Base-by-base conservation (phyloP, 1,284 basidiomycete species). In the Mycena citricolor region DNA sequence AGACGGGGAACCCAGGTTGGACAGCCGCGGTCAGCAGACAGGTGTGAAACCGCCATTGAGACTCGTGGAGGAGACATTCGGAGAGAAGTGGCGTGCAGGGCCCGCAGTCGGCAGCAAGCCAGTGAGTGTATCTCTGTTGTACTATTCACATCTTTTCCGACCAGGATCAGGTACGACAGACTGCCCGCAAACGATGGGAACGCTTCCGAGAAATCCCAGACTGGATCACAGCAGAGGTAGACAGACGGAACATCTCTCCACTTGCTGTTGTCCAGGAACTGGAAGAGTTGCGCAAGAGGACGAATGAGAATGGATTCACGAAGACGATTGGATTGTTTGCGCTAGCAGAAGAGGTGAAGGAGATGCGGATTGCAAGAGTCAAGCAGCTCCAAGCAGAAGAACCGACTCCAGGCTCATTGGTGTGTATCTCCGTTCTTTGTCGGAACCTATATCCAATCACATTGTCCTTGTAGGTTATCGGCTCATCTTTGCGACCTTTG, bases 181-280 rank as follows among this genome's bases (percentile, higher is more conserved):
- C 49, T 39, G 38, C 43, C 8, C 30, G 44, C 8, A 62, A 61
- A 32, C 20, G 34, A 0, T 61, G 57, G 57, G 34, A 58, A 36
- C 57, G 53, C 4, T 59, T 59, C 33, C 54, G 51, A n/a, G 58
- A 60, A 29, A 54, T 62, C 8, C 58, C 55, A 0, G 58, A 61
- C 25, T 60, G 42, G 31, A 57, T 62, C 22, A 35, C 49, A 12
- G 11, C 17, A 0, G 25, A 49, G 29, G 36, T 46, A 12, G 34
- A 38, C 2, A 13, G 4, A 4, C 50, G 32, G 12, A 24, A 24
- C 13, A 30, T 56, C 4, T 44, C 56, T 4, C 56, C 56, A 3
- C 12, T 17, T 1, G 23, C 12, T 1, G 22, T 57, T 8, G 47
- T 59, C 3, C 22, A 33, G 0, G 54, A 58, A 26, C 51, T 59